phyloP scores from a whole-genome alignment of 108 stramenopile species.

The Skeletonema potamos region DNA sequence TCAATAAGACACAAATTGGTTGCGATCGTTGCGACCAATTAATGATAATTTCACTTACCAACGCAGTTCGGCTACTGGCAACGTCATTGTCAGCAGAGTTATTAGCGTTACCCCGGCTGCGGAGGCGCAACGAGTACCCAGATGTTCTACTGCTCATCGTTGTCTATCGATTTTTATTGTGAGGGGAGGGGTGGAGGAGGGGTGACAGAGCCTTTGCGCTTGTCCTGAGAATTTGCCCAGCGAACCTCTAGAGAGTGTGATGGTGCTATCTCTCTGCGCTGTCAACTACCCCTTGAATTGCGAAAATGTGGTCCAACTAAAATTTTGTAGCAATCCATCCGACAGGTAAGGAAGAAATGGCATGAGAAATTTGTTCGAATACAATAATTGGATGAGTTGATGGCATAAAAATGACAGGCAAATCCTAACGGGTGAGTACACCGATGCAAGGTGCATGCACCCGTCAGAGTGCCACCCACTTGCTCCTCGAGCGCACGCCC shows the following conservation, averaged over 20 bases:
- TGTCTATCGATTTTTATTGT: neutral
- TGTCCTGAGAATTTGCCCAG: neutral
- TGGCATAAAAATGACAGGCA: neutral
- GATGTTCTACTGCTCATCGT: neutral
- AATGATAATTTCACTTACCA: conserved; percentile 19
- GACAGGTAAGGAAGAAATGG: too few relatives aligned
- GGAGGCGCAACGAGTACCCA: neutral
- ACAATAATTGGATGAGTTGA: neutral
- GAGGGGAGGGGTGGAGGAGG: neutral
- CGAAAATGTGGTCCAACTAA: neutral
- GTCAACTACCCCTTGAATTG: neutral
- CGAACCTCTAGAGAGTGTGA: neutral
- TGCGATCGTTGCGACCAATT: neutral
- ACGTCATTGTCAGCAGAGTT: conserved; percentile 21
- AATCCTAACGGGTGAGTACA: neutral
- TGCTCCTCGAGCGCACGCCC: neutral
- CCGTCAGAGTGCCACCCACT: neutral
- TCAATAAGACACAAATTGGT: neutral
- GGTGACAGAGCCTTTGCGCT: neutral
- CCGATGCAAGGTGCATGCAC: neutral
- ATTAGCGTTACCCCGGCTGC: neutral
- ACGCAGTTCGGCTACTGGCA: conserved; percentile 16
- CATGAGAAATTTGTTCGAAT: neutral
- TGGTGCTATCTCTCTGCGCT: neutral
- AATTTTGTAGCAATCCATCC: neutral